These are phyloP conservation scores for Cucurbitaria berberidis DNA, from an alignment of 2,329 filamentous ascomycete species.

Conservation along the genomic window DNA sequence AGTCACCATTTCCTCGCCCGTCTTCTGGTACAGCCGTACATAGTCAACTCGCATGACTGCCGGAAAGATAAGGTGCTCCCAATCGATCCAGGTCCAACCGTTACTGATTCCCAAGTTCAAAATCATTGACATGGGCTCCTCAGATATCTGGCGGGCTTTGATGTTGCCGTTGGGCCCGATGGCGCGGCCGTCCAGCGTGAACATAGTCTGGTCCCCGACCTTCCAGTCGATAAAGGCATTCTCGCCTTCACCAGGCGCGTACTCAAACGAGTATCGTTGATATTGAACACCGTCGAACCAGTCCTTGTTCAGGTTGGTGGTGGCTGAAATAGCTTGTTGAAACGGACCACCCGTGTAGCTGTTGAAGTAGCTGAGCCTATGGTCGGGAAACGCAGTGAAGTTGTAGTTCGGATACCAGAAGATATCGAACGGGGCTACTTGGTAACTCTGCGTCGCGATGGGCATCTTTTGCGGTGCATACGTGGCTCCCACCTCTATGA, in stretches of 20 bases:
- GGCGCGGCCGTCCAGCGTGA: slow-evolving; percentile 59
- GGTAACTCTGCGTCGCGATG: slow-evolving; percentile 57
- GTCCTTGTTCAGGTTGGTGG: slow-evolving; percentile 60
- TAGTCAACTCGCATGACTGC: slow-evolving; percentile 62
- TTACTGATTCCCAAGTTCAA: slow-evolving; percentile 61
- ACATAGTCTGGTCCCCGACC: slow-evolving; percentile 58
- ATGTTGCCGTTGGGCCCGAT: slow-evolving; percentile 63
- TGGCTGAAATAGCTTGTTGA: slow-evolving; percentile 63
- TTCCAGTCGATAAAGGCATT: slow-evolving; percentile 60
- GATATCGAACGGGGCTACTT: slow-evolving; percentile 58
- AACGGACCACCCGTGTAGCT: slow-evolving; percentile 61
- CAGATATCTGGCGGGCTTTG: slow-evolving; percentile 54
- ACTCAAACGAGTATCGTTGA: slow-evolving; percentile 64
- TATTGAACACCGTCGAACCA: slow-evolving; percentile 63
- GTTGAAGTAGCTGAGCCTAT: slow-evolving; percentile 57
- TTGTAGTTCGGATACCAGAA: slow-evolving; percentile 61
- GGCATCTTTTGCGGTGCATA: slow-evolving; percentile 47
- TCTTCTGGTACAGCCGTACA: slow-evolving; percentile 61
- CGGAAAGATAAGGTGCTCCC: slow-evolving; percentile 54
- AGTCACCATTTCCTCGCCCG: slow-evolving; percentile 56
- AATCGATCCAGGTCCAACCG: slow-evolving; percentile 58
- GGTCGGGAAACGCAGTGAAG: slow-evolving; percentile 59
- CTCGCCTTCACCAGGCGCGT: slow-evolving; percentile 56
- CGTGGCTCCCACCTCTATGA: slow-evolving; percentile 56
- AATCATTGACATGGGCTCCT: slow-evolving; percentile 62